Evolutionary conservation across 768 basidiomycete species (phyloP).

Genomic region (Suillus weaverae): DNA sequence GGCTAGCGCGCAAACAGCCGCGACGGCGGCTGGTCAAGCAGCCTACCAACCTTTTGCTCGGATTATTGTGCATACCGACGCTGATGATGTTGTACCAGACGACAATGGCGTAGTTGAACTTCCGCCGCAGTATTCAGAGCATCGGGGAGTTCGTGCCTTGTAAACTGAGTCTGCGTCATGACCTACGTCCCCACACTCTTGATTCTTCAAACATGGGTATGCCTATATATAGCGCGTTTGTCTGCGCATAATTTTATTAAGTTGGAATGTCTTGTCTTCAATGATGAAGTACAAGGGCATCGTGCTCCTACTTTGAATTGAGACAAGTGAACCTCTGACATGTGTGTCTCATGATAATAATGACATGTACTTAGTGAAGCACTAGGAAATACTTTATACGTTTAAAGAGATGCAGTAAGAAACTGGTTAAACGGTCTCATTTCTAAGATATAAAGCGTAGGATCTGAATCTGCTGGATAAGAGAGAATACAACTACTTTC

Average conservation of each 20-base stretch:
- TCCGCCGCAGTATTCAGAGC: slow-evolving; percentile 71
- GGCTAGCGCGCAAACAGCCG: slow-evolving; percentile 50
- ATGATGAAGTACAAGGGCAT: not conserved
- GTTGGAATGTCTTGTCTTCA: not conserved
- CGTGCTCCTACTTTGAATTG: not conserved
- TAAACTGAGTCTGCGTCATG: not conserved
- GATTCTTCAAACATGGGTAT: not conserved
- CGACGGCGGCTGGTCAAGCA: slow-evolving; percentile 43
- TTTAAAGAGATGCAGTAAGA: no score
- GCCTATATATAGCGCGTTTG: not conserved
- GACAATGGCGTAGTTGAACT: slow-evolving; percentile 63
- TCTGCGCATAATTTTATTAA: not conserved
- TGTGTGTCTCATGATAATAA: not conserved
- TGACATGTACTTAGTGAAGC: not conserved
- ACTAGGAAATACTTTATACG: no score
- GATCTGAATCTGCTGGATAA: not conserved
- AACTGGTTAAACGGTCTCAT: no score
- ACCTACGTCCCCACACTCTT: not conserved
- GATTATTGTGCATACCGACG: slow-evolving; percentile 69
- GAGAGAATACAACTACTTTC: not conserved
- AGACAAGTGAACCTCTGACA: not conserved
- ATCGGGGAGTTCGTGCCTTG: slow-evolving; percentile 28
- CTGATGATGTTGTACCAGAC: slow-evolving; percentile 51
- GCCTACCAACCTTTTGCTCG: slow-evolving; percentile 45
- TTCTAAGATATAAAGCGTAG: not conserved